These are phyloP conservation scores for Persicaria tinctoria DNA, from an alignment of 148 eudicot genomes.

Conservation along the genomic window DNA sequence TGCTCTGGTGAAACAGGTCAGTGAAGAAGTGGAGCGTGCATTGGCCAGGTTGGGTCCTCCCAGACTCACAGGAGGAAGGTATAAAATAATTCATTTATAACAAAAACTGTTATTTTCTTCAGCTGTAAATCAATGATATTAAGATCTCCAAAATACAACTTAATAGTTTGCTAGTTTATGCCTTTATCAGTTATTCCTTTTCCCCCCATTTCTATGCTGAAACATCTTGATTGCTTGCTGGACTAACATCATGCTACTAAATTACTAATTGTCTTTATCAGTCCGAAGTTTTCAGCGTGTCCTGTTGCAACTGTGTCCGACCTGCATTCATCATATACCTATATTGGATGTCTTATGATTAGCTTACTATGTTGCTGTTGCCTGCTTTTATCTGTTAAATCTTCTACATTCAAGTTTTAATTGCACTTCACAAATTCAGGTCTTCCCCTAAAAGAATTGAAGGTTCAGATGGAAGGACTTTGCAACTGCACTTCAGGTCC, in stretches of 20 bases:
- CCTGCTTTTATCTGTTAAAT: constrained; percentile 5
- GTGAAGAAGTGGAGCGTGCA: constrained; percentile 98
- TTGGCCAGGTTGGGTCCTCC: constrained; percentile 76
- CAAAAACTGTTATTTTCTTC: too few species aligned
- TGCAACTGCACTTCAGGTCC: constrained; percentile 70
- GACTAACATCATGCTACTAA: background rate
- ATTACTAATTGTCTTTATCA: background rate
- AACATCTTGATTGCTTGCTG: background rate
- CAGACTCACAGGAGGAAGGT: constrained; percentile 45
- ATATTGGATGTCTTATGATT: background rate
- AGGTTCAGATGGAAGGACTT: constrained; percentile 72
- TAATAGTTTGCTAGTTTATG: too few species aligned
- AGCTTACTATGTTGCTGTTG: background rate
- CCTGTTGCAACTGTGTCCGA: background rate
- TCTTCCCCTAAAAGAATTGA: constrained; percentile 69
- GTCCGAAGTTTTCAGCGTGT: background rate
- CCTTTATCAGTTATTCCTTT: too few species aligned
- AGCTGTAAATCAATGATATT: background rate
- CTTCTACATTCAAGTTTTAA: background rate
- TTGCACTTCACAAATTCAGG: constrained; percentile 27
- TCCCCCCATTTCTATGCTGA: background rate
- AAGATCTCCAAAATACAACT: background rate
- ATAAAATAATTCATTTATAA: background rate
- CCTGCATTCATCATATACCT: background rate
- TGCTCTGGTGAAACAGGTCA: constrained; percentile 41